Percentiles rank a stretch among this genome's conserved stretches.
Conservation (phyloP, 2,329 filamentous ascomycete species). For the Colletotrichum incanum region DNA sequence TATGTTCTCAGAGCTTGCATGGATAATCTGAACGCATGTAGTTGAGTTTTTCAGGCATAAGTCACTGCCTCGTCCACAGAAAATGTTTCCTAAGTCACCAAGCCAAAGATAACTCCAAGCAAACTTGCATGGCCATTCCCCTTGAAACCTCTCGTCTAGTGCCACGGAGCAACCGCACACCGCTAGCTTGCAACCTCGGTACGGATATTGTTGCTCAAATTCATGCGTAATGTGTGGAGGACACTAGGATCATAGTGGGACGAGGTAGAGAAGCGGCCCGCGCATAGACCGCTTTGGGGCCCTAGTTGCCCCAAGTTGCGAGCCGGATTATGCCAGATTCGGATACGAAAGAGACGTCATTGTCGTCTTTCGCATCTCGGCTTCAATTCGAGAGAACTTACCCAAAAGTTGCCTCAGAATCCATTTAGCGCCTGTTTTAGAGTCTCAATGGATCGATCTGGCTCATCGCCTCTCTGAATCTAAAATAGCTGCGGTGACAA, state of each 20-base stretch:
- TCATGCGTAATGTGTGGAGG: neutral
- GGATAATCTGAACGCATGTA: neutral
- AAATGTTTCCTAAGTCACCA: neutral
- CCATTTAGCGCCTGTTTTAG: no score
- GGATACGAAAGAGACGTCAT: neutral
- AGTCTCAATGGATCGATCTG: neutral
- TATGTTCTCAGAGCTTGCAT: neutral
- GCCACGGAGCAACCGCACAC: neutral
- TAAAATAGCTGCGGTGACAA: neutral
- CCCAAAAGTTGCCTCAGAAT: neutral
- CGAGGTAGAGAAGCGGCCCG: neutral
- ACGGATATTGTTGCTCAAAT: neutral
- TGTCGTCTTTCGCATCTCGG: neutral
- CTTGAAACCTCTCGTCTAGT: neutral
- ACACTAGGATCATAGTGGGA: neutral
- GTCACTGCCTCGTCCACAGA: neutral
- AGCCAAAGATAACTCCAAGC: neutral
- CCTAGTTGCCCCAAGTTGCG: neutral
- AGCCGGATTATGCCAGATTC: constrained; percentile 1
- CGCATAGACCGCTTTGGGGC: neutral
- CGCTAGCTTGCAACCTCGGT: neutral
- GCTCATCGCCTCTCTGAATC: neutral
- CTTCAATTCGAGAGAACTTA: neutral
- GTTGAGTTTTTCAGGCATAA: no score
- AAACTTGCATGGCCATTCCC: neutral